Conservation (phyloP, 1,284 basidiomycete species). For the Ganoderma meredithae region DNA sequence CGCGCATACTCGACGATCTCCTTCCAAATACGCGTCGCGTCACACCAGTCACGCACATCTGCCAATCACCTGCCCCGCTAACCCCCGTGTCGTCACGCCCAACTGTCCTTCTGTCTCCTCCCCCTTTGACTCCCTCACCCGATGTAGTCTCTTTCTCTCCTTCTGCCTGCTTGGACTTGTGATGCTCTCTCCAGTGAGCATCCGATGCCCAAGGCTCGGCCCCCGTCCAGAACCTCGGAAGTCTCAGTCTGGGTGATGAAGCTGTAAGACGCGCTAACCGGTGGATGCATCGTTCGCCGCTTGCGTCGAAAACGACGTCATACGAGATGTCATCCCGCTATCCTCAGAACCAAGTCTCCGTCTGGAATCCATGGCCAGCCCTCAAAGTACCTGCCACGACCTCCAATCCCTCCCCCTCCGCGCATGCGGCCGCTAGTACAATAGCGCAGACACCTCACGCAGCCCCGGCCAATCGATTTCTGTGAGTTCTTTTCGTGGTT, state of each 20-base stretch:
- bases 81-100: background rate
- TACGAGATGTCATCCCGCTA: background rate
- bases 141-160: background rate
- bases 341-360: background rate
- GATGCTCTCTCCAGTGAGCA: background rate
- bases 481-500: background rate
- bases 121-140: background rate
- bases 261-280: background rate
- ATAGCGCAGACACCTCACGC: background rate
- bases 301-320: constrained; percentile 2
- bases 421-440: background rate
- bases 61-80: constrained; percentile 14
- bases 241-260: background rate
- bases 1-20: constrained; percentile 7
- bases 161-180: background rate
- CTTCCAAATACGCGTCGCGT: constrained; percentile 25
- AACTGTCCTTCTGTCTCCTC: background rate
- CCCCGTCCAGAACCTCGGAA: background rate
- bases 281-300: background rate
- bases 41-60: constrained; percentile 18
- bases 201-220: background rate
- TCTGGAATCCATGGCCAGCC: background rate
- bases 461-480: background rate
- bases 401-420: background rate
- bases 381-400: background rate